A percentile compares a stretch with the other conserved stretches of the same genome.
Conservation (phyloP, 495 filamentous ascomycete species). For the Schizothecium vesticola region DNA sequence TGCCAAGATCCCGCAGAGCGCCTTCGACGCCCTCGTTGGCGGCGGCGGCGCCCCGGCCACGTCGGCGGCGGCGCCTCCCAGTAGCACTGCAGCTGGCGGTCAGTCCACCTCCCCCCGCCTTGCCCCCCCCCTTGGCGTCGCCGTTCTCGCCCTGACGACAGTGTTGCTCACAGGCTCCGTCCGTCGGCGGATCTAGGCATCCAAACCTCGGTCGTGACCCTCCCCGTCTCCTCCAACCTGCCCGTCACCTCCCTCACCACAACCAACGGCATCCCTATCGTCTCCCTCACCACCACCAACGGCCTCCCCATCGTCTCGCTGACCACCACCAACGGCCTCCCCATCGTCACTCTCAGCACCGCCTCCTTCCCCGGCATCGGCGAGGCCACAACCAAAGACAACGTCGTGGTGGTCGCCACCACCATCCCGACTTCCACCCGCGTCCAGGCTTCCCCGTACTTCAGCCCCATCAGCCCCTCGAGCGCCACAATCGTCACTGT, state of each 20-base stretch:
- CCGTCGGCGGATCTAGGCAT: not conserved
- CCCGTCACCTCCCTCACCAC: not conserved
- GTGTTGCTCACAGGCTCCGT: not conserved
- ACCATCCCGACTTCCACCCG: not conserved
- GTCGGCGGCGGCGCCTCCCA: not conserved
- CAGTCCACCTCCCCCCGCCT: not conserved
- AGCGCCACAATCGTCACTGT: constrained; percentile 5
- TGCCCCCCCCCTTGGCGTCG: not conserved
- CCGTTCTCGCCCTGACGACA: not conserved
- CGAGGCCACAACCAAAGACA: not conserved
- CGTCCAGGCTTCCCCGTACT: not conserved
- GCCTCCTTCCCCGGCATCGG: not conserved
- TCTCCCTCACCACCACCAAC: not conserved
- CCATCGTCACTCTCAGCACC: not conserved
- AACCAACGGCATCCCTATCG: not conserved
- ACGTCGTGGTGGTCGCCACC: not conserved
- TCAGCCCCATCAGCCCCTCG: not conserved
- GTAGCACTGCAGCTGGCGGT: not conserved
- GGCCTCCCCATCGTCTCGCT: not conserved
- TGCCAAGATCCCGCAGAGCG: constrained; percentile 26
- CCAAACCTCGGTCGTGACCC: not conserved
- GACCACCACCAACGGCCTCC: not conserved
- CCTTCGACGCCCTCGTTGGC: constrained; percentile 27
- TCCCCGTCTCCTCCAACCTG: not conserved
- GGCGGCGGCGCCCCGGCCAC: constrained; percentile 12